Evolutionary conservation across 1,284 basidiomycete genomes (phyloP), one percentile per base, ranked within the genome.

Genomic region (Tetrapyrgos nigripes): DNA sequence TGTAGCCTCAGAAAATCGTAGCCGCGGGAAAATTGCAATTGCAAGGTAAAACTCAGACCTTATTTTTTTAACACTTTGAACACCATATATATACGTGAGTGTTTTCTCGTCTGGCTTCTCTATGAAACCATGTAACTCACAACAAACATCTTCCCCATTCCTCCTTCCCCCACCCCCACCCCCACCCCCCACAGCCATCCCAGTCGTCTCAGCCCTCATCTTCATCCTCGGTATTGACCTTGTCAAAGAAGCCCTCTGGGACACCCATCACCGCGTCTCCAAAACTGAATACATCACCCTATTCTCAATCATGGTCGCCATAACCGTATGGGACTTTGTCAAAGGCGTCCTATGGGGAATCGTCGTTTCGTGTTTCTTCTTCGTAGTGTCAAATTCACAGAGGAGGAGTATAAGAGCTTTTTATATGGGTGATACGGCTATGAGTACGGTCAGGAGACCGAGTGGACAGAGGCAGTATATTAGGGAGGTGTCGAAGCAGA

Each of bases 241-340:
- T 28, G 87, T 94, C 29, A 97, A 97, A 69, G 97, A 97, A 70
- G 96, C 97, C 0, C 75, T 98, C 3, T 98, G 96, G 95, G 97
- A 99, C 75, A 97, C 96, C 3, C 81, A 94, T 47, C 86, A 94
- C 70, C 87, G 96, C 19, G 94, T 96, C 19, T 94, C 87, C 80
- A 89, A 85, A 70, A 80, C 79, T 51, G 91, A 93, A 68, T 93
- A 92, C 64, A 81, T 92, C 64, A 93, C 91, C 3, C 93, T 93
- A 56, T 72, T 85, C 23, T 88, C 88, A 61, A 93, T 93, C 72
- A 92, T 94, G 78, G 80, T 97, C 40, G 92, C 89, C 60, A 98
- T 98, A 96, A 94, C 93, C 2, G 81, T 87, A 3, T 97, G 91
- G 85, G 94, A 97, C 78, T 98, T 98, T 71, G 96, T 98, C 27